Conservation (phyloP, 106 monocot species). For the Agapanthus africanus region DNA sequence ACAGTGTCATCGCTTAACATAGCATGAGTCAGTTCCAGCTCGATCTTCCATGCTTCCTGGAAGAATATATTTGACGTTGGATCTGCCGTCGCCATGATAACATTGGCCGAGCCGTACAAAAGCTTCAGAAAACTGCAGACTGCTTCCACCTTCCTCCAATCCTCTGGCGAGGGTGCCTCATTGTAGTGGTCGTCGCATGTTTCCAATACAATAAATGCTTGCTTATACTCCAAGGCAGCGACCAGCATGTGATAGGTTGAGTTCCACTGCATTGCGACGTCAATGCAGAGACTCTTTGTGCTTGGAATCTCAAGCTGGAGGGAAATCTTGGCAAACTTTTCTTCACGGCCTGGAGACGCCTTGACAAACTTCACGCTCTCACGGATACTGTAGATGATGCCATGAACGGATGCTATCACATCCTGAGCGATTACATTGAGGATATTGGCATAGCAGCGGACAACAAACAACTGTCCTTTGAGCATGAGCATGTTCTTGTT, state of each 20-base stretch:
- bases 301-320: conserved; percentile 60
- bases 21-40: conserved; percentile 52
- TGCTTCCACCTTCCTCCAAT: conserved; percentile 86
- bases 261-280: conserved; percentile 74
- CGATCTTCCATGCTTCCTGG: conserved; percentile 93
- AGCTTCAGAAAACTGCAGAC: conserved; percentile 62
- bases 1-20: conserved; percentile 30
- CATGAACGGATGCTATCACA: conserved; percentile 80
- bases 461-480: conserved; percentile 74
- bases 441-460: conserved; percentile 76
- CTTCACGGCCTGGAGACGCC: conserved; percentile 65
- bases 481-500: conserved; percentile 74
- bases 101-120: conserved; percentile 70
- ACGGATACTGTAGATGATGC: conserved; percentile 73
- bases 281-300: conserved; percentile 48
- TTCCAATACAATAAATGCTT: conserved; percentile 68
- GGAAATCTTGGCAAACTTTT: conserved; percentile 73
- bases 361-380: conserved; percentile 90
- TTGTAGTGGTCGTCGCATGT: conserved; percentile 76
- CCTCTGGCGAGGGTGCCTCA: conserved; percentile 78
- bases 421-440: conserved; percentile 81
- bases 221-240: conserved; percentile 72
- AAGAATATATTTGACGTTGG: conserved; percentile 83
- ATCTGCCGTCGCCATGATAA: conserved; percentile 35
- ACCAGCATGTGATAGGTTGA: conserved; percentile 86